Base-by-base conservation (phyloP, 108 stramenopile species). In the Fistulifera solaris region DNA sequence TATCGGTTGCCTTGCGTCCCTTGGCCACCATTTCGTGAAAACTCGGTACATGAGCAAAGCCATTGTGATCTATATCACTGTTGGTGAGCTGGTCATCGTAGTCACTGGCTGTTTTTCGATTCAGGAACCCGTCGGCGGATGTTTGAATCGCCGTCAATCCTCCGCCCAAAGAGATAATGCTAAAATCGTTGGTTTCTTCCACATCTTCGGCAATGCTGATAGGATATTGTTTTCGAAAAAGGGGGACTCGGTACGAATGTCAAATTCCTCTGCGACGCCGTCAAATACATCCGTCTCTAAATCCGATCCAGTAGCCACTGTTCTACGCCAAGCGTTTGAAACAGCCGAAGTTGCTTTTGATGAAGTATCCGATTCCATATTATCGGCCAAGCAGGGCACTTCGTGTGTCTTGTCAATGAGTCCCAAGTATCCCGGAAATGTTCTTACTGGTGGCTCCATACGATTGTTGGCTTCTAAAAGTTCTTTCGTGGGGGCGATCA, bases 311-410 rank as follows among this genome's bases (percentile, higher is more conserved):
- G 61, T 62, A 48, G 13, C 48, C 43, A 1, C 49, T 45, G 38
- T 53, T 46, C 31, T 54, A 52, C 35, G 52, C 57, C n/a, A 39
- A 46, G 14, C 45, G 47, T 2, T 26, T n/a, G 38, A 48, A 60
- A 35, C 4, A 11, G 65, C 45, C 6, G 54, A 46, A 27, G 52
- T 64, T 6, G 71, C 64, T 16, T 52, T 66, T 0, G 63, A 48
- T 28, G 85, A 82, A 51, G 73, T 72, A 19, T 81, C 80, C 10
- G 82, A 82, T 40, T 80, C 76, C 38, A 64, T 54, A 51, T 78
- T 84, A 51, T 90, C 89, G 76, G 86, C 84, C 59, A 90, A 60
- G 58, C 81, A 81, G 14, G 89, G 89, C 45, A 90, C 80, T 50
- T 90, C 89, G 35, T 66, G 53, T 19, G 81, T 78, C 57, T 87